Conservation (phyloP, 345 rosid genomes). For the Eutrema japonicum region DNA sequence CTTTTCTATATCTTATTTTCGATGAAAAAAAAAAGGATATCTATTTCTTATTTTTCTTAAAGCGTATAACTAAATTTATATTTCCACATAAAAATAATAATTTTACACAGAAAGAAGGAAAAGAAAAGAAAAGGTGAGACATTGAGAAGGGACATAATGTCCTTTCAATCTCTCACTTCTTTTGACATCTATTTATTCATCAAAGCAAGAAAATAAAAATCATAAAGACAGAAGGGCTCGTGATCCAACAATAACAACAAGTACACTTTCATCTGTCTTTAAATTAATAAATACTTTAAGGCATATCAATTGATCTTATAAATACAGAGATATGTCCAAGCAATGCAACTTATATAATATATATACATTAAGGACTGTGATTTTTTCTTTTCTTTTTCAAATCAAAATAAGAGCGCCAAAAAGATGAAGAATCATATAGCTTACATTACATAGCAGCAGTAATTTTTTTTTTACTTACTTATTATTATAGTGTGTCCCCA, state of each 20-base stretch:
- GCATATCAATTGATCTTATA: slow-evolving; percentile 14
- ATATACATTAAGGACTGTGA: background rate
- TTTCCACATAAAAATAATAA: background rate
- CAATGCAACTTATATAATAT: background rate
- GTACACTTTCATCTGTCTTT: slow-evolving; percentile 40
- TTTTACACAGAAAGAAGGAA: background rate
- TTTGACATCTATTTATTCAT: slow-evolving; percentile 30
- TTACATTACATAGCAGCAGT: background rate
- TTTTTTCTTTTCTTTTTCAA: background rate
- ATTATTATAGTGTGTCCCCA: slow-evolving; percentile 1
- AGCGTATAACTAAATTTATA: background rate
- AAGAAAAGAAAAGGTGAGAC: slow-evolving; percentile 5
- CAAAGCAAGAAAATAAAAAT: slow-evolving; percentile 28
- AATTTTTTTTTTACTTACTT: background rate
- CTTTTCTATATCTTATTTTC: too few relatives aligned
- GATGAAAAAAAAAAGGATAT: too few relatives aligned
- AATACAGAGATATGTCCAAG: background rate
- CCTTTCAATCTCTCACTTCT: slow-evolving; percentile 41
- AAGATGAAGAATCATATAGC: slow-evolving; percentile 11
- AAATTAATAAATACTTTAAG: background rate
- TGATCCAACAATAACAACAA: slow-evolving; percentile 40
- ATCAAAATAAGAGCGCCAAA: background rate
- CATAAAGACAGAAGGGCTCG: slow-evolving; percentile 44
- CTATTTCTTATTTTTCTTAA: background rate
- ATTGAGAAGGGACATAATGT: slow-evolving; percentile 37